Percentiles rank a stretch among this genome's conserved stretches.
Conservation (phyloP, 371 early-diverging fungal species). For the Dentiscutata heterogama region DNA sequence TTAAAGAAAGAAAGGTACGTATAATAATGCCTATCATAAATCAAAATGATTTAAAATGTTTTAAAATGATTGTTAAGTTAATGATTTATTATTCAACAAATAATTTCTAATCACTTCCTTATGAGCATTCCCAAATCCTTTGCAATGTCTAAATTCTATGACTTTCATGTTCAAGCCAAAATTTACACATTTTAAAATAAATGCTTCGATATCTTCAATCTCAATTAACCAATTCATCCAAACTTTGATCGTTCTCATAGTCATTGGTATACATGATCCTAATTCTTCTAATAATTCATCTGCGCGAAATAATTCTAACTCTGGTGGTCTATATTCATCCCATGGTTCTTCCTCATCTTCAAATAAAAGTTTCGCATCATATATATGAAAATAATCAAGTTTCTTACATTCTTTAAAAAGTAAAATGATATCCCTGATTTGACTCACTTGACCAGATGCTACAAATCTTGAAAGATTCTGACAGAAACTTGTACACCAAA, state of each 20-base stretch:
- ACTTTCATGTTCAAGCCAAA: not conserved
- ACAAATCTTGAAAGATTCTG: conserved; percentile 6
- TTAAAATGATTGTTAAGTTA: no score
- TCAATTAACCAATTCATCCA: conserved; percentile 4
- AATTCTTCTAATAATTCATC: not conserved
- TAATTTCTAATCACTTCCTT: not conserved
- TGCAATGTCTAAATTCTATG: not conserved
- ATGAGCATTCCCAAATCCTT: not conserved
- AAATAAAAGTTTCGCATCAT: not conserved
- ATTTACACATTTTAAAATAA: not conserved
- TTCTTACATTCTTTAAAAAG: not conserved
- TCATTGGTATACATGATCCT: not conserved
- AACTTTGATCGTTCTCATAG: not conserved
- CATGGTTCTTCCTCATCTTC: conserved; percentile 6
- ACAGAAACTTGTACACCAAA: not conserved
- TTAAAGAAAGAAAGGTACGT: no score
- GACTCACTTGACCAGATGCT: not conserved
- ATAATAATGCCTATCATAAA: no score
- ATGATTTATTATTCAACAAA: not conserved
- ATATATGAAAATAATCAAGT: not conserved
- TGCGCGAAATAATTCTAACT: not conserved
- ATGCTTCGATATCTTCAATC: not conserved
- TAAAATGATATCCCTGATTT: not conserved
- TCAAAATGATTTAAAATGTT: no score
- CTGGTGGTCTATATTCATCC: not conserved